Evolutionary conservation across 495 filamentous ascomycete species (phyloP), one percentile per base, ranked within the genome.

Genomic region (Lindgomyces ingoldianus): DNA sequence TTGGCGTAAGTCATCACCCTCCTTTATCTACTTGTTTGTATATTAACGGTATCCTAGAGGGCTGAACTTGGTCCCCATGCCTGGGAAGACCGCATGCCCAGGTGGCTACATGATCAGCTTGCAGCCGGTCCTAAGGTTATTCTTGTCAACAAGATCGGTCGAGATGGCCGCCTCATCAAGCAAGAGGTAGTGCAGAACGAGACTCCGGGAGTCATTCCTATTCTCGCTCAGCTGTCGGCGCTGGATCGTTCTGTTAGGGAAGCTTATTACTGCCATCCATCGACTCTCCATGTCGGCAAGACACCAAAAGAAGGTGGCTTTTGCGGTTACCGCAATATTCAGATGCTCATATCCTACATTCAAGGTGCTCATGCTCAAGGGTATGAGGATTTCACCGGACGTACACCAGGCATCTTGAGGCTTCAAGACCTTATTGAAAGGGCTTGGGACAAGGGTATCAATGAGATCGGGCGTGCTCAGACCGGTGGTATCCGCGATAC

Each of bases 301-400:
- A 79, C 96, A 39, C 80, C 81, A 10, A 83, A 79, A 36, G 92
- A 96, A 75, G 89, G 93, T 33, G 91, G 91, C 0, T 98, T 98
- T 76, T 98, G 94, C 75, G 94, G 94, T n/a, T 98, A 97, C 70
- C 82, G 94, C 10, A 98, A 96, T 73, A 96, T 97, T 42, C 94
- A 98, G 70, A 96, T 96, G 91, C 72, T 96, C 60, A 78, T 87
- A 18, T 93, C 92, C 2, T 93, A 89, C 72, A 83, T 98, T 33
- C 81, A 84, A 50, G 81, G 81, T 29, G 75, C 85, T 8, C 72
- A 78, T 42, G 77, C 78, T 24, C 76, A 79, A 16, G 90, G 89
- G 3, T 74, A 81, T 64, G 79, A 87, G 24, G 72, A 78, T 14
- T 89, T 96, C 54, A 68, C 79, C 10, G 75, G 79, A 8, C 77